Percentiles rank a stretch among this genome's conserved stretches.
These are phyloP conservation scores for Dendrobium officinale DNA, from an alignment of 106 monocot species.

Conservation along the genomic window DNA sequence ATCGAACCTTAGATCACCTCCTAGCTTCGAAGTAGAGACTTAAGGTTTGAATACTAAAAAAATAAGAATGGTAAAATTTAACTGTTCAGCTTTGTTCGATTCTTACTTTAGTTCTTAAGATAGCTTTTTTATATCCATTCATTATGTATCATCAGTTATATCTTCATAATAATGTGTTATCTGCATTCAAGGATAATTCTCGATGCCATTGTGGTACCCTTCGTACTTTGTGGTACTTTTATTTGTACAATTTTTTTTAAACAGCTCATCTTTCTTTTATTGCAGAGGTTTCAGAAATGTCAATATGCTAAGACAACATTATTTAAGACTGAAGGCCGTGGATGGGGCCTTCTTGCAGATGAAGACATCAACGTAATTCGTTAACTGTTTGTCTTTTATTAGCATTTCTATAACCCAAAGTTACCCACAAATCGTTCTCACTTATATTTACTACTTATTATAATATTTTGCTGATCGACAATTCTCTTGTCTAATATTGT, in stretches of 20 bases:
- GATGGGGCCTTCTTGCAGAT: conserved; percentile 91
- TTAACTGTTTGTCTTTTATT: neutral
- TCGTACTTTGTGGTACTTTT: neutral
- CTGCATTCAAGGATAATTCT: neutral
- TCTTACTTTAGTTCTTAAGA: neutral
- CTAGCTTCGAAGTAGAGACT: no score
- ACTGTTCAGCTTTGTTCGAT: no score
- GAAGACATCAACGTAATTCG: conserved; percentile 64
- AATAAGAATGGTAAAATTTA: no score
- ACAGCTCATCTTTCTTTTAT: conserved; percentile 8
- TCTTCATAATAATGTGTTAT: neutral
- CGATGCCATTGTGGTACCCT: neutral
- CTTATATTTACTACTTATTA: neutral
- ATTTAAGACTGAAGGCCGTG: conserved; percentile 84
- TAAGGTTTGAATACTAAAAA: no score
- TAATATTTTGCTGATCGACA: neutral
- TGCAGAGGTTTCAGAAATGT: conserved; percentile 90
- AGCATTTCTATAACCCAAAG: neutral
- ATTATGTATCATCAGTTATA: neutral
- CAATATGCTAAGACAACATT: conserved; percentile 61
- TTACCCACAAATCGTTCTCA: neutral
- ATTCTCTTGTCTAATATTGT: neutral
- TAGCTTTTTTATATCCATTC: neutral
- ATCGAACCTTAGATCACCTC: no score
- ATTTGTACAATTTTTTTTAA: neutral